phyloP scores from a whole-genome alignment of 1,284 basidiomycete genomes.

The Ceratobasidium sp. region DNA sequence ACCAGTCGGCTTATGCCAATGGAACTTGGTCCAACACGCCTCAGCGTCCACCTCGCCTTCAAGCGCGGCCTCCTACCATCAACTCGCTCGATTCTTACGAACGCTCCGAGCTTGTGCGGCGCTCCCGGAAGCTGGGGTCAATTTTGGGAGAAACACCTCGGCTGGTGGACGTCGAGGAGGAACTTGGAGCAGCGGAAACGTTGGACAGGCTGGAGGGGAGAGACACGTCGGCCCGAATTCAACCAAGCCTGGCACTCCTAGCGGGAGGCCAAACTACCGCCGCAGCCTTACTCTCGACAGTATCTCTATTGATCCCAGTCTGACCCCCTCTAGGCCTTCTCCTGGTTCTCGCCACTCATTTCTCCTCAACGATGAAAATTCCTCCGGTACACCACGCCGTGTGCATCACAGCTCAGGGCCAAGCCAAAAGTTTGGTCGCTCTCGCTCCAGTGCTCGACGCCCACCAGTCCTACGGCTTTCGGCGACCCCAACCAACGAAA shows the following conservation, averaged over 20 bases:
- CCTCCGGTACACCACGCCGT: constrained; percentile 11
- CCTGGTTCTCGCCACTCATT: constrained; percentile 26
- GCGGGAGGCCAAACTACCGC: constrained; percentile 5
- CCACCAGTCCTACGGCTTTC: constrained; percentile 28
- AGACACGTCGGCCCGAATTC: too few species aligned
- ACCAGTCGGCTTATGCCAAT: constrained; percentile 16
- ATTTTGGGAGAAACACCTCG: constrained; percentile 29
- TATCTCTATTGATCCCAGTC: not conserved
- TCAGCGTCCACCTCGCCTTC: constrained; percentile 11
- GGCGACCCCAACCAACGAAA: constrained; percentile 2
- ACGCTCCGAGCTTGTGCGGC: constrained; percentile 21
- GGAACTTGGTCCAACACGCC: constrained; percentile 1
- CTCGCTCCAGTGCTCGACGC: constrained; percentile 22
- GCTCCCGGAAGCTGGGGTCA: constrained; percentile 19
- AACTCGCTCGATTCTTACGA: constrained; percentile 16
- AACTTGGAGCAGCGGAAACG: not conserved
- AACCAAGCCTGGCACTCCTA: not conserved
- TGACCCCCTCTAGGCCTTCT: not conserved
- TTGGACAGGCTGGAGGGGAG: constrained; percentile 1
- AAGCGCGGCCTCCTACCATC: constrained; percentile 26
- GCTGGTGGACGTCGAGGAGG: constrained; percentile 21
- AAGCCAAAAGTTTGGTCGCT: constrained; percentile 18
- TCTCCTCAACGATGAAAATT: constrained; percentile 28
- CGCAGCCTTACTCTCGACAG: constrained; percentile 17
- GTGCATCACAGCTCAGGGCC: constrained; percentile 9